Evolutionary conservation across 2,329 filamentous ascomycete species (phyloP), one percentile per base, ranked within the genome.

Genomic region (Aspergillus sojae): DNA sequence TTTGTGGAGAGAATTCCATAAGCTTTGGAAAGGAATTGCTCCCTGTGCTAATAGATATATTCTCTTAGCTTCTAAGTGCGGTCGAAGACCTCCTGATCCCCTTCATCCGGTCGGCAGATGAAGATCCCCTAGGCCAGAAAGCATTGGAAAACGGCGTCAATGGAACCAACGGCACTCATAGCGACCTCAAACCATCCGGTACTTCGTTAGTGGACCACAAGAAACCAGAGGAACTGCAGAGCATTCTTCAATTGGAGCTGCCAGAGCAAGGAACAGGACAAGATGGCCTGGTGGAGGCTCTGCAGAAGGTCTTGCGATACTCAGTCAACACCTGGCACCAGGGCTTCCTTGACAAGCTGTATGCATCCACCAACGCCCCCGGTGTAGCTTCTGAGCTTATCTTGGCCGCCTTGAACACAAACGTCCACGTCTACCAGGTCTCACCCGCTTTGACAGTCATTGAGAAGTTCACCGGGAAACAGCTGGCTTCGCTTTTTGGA

Each of bases 261-360:
- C 88, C 90, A 0, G 3, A 89, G 86, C 9, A 81, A 80, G 65
- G 90, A 23, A 71, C 70, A 36, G 69, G 89, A 1, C 91, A 91
- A 70, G 86, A 91, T 50, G 94, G 94, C 0, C 81, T 97, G 36
- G 81, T 97, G 32, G 84, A 88, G 39, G 87, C 87, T 3, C 85
- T 96, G 53, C 82, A 88, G 68, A 86, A 88, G 64, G 84, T 97
- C 23, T 83, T 98, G 48, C 84, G 87, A 67, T 93, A 96, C 78
- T 95, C 91, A 73, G 94, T 98, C 74, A 99, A 99, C 80, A 97
- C 94, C n/a, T 98, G 94, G 92, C 91, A 96, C 73, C 94, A 97
- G 78, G 94, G 94, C 12, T 99, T 98, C 79, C 80, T 98, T 73
- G 94, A 97, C 80, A 98, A 99, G 81, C 83, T 98, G 21, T 98